Evolutionary conservation across 2,329 filamentous ascomycete species (phyloP), one percentile per base, ranked within the genome.

Genomic region (Calonectria pauciramosa): DNA sequence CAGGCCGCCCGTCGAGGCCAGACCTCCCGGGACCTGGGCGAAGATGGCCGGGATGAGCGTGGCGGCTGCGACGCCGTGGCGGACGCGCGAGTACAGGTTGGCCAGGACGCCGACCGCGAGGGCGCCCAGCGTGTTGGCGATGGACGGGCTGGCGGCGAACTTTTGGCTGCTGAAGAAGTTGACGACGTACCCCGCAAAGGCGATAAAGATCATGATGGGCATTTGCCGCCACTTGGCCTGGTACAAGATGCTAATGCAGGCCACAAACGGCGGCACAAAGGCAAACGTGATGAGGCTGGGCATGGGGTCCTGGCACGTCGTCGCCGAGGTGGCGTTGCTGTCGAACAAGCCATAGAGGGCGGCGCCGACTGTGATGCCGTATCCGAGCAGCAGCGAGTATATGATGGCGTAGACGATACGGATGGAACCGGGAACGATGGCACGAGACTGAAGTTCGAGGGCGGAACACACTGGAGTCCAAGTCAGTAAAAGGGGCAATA

Each of bases 191-290:
- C 95, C 95, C 0, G 90, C 89, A 72, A 94, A 91, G 1, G 94
- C 91, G 70, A 97, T 95, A 60, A 93, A 49, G 2, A 95, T 85
- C 94, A 96, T 96, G 68, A 94, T 88, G 0, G 95, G 95, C 78
- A 93, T 91, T 82, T 97, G 95, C 78, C 92, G 94, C 91, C 92
- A 95, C 83, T 95, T 95, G 49, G 94, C 94, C 79, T 96, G 94
- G 82, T 96, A 96, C 82, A 96, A 92, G 71, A 96, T 87, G 63
- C 93, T 92, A 49, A 96, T 89, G 80, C 93, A 95, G 34, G 95
- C 82, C 11, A 94, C 92, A 83, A 96, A 97, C 9, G 90, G 83
- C 0, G 94, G 90, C 0, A 96, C 95, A 81, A 95, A 96, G 36
- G 93, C 86, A 85, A 96, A 95, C 72, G 89, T 90, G 64, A 85